These are phyloP conservation scores for Serendipita vermifera DNA, from an alignment of 768 basidiomycete genomes.

Conservation along the genomic window DNA sequence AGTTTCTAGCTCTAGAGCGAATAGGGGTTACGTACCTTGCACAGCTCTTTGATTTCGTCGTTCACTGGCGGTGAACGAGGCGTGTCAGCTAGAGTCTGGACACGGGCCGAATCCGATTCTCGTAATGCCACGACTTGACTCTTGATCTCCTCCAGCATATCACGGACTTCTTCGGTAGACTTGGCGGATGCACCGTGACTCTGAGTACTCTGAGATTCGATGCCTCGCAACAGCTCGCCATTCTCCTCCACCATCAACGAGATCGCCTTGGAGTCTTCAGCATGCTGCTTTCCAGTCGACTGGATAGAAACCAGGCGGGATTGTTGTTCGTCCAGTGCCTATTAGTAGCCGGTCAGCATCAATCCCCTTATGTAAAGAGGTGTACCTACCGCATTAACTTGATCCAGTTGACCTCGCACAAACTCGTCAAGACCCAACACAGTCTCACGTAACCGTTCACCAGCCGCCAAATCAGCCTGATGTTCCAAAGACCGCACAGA, in stretches of 20 bases:
- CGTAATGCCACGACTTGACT: neutral
- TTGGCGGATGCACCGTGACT: neutral
- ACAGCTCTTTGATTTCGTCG: neutral
- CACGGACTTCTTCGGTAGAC: neutral
- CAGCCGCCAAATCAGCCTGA: neutral
- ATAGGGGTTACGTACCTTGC: neutral
- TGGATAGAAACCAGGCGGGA: constrained; percentile 4
- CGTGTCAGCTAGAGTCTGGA: neutral
- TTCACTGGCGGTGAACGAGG: neutral
- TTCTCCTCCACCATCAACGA: neutral
- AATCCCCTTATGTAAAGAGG: neutral
- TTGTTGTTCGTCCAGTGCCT: constrained; percentile 8
- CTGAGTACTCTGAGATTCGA: neutral
- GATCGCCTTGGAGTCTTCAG: constrained; percentile 1
- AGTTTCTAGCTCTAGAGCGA: too few relatives aligned
- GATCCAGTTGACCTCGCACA: neutral
- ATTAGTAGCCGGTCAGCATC: neutral
- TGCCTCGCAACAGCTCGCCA: neutral
- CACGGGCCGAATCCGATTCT: neutral
- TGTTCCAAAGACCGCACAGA: neutral
- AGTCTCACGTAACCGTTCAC: neutral
- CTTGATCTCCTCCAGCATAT: neutral
- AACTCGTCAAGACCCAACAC: neutral
- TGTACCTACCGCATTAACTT: constrained; percentile 6
- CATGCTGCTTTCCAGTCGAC: neutral